Conservation (phyloP, 1,139 yeast species). For the Saccharomyces hybrid region DNA sequence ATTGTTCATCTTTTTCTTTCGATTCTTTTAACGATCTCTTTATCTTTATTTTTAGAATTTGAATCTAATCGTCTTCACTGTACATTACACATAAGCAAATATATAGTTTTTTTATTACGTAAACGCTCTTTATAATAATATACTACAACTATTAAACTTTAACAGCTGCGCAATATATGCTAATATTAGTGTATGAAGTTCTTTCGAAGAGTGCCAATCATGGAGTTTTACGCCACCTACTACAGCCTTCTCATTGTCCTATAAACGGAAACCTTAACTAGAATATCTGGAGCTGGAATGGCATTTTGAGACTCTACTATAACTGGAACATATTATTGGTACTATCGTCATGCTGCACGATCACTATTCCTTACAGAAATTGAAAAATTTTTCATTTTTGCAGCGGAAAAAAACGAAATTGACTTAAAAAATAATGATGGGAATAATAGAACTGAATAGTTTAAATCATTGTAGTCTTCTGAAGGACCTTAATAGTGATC, state of each 20-base stretch:
- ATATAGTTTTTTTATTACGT: not conserved
- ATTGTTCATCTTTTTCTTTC: not conserved
- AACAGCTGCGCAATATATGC: not conserved
- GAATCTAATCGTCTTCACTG: conserved; percentile 1
- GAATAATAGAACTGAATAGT: not conserved
- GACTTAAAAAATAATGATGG: not conserved
- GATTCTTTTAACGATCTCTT: not conserved
- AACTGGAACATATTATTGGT: not conserved
- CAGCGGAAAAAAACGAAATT: not conserved
- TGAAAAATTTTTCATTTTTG: not conserved
- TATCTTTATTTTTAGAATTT: not conserved
- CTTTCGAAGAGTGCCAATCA: not conserved
- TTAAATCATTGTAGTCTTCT: not conserved
- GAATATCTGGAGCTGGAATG: not conserved
- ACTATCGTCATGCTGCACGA: not conserved
- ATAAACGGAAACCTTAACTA: no score
- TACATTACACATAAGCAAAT: not conserved
- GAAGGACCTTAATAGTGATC: not conserved
- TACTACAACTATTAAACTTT: not conserved
- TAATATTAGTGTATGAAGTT: not conserved
- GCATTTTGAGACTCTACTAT: not conserved
- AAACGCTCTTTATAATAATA: not conserved
- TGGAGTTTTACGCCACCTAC: not conserved
- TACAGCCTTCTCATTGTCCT: no score
- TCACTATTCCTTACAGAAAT: not conserved